Evolutionary conservation across 2,329 filamentous ascomycete species (phyloP), one percentile per base, ranked within the genome.

Genomic region (Proliferodiscus dingleyae): DNA sequence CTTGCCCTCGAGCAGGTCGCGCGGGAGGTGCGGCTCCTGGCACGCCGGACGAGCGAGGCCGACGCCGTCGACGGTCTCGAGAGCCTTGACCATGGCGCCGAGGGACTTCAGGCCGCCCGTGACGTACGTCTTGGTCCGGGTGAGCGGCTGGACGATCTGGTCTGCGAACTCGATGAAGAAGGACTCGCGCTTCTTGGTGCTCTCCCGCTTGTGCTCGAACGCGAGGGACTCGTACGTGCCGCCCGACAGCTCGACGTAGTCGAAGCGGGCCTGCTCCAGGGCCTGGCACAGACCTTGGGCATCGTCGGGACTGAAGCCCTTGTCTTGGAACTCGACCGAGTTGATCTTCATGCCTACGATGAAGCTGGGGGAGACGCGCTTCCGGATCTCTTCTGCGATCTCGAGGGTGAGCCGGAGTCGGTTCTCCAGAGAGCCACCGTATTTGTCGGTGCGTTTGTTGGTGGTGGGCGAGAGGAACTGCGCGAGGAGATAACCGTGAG

Each of bases 241-340:
- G 0, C 83, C 84, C 15, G 74, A 80, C 21, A 87, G 72, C 62
- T 88, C 83, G 2, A 87, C 64, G 52, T 85, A 86, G 62, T 87
- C 83, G 41, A 79, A 77, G 6, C 60, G 62, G 47, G 72, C 69
- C 38, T 66, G 58, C 57, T 80, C 74, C 2, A 79, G 64, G 18
- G 70, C 59, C 34, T 66, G 60, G 61, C 71, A 74, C 1, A 87
- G 64, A 4, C 66, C 75, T 23, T 68, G 65, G 3, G 83, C 67
- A 55, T 86, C 81, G 41, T 77, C 72, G 24, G 84, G 66, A 32
- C 73, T 77, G 26, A 78, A 72, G 0, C 74, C 75, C 21, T 70
- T 68, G 10, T 80, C 79, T 21, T 74, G 64, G 34, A 79, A 62
- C 71, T 83, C 78, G 1, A 76, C 75, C n/a, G 71, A 75, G 60